These are phyloP conservation scores for Penicillium sp. DNA, from an alignment of 2,329 filamentous ascomycete species.

Conservation along the genomic window DNA sequence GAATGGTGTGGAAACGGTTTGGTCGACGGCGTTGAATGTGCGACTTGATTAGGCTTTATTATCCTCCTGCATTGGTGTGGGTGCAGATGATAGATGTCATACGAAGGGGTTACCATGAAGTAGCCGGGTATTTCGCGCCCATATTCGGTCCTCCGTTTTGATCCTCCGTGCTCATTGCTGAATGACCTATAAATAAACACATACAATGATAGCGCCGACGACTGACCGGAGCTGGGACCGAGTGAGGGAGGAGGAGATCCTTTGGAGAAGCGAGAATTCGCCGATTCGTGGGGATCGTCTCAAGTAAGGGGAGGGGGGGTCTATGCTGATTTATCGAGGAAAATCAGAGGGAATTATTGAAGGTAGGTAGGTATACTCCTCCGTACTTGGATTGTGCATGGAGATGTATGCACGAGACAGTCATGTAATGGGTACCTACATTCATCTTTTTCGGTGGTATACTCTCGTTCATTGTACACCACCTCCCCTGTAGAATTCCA, in stretches of 20 bases:
- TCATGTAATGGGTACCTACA: neutral
- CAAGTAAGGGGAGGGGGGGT: conserved; percentile 18
- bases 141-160: neutral
- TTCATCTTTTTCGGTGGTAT: neutral
- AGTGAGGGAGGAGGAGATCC: conserved; percentile 2
- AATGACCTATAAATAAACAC: conserved; percentile 18
- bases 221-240: conserved; percentile 5
- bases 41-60: neutral
- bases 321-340: neutral
- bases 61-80: neutral
- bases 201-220: conserved; percentile 18
- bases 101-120: neutral
- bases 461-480: neutral
- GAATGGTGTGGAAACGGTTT: conserved; percentile 13
- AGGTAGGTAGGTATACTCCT: neutral
- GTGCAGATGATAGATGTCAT: conserved; percentile 10
- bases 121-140: neutral
- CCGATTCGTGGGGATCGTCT: conserved; percentile 13
- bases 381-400: neutral
- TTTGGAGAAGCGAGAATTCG: conserved; percentile 10
- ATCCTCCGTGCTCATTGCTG: neutral
- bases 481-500: neutral
- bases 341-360: neutral
- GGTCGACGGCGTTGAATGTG: neutral
- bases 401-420: neutral